Evolutionary conservation across 768 basidiomycete genomes (phyloP), one percentile per base, ranked within the genome.

Genomic region (Tricholoma sp.): DNA sequence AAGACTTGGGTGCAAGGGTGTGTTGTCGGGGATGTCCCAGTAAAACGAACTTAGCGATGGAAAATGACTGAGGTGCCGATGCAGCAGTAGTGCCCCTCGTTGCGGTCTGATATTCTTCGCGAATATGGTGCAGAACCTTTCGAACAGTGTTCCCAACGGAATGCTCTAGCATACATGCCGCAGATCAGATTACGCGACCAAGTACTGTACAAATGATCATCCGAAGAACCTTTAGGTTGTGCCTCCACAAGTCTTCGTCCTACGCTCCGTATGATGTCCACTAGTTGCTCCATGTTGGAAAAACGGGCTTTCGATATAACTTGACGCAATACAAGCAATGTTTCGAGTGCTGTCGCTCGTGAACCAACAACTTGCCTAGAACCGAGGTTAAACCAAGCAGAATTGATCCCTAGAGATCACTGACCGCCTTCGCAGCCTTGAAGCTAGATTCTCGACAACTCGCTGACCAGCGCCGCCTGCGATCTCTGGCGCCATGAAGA

Each of bases 121-220:
- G 83, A 57, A 99, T 88, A 66, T 97, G 89, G 67, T 95, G 93
- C 24, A 98, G 76, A 21, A 98, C 86, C 66, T 93, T 93, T 37
- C 94, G 85, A 39, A 95, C 88, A 19, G 95, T 95, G 69, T 98
- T 98, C 21, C 94, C 94, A 34, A 97, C 89, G 46, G 94, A 90
- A 67, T 95, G 88, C 69, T 99, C 97, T 98, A 72, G 52, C 43
- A 54, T 45, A 31, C 29, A 55, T 55, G 24, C 32, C 31, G 19
- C 37, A 34, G 49, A 16, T 57, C 41, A 52, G 46, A 54, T 58
- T 50, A 19, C 8, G 19, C 46, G 41, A 54, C 55, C 16, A 47
- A 35, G 47, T 54, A n/a, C 46, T 21, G 24, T 37, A 27, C 31
- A 52, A 51, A 43, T 41, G 39, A 18, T 53, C 50, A 52, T 59